Evolutionary conservation across 2,329 filamentous ascomycete species (phyloP).

Genomic region (Bisporella sp.): DNA sequence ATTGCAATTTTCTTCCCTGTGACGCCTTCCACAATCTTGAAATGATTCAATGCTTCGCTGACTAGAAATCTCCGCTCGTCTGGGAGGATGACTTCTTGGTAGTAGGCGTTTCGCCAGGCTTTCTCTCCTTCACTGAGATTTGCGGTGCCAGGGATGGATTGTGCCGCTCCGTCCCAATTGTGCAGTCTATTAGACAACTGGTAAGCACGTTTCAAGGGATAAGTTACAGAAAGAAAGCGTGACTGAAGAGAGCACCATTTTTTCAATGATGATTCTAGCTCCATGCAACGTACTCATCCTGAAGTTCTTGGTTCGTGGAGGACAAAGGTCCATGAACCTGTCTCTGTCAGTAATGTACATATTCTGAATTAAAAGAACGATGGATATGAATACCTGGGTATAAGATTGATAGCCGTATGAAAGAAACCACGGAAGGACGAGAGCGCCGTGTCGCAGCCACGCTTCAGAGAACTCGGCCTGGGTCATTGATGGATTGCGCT

Average conservation of each 20-base stretch:
- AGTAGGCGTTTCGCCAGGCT: neutral
- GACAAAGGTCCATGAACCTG: neutral
- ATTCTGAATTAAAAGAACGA: neutral
- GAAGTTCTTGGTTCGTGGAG: neutral
- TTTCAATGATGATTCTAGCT: neutral
- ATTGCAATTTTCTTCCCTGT: constrained; percentile 47
- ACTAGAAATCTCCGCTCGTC: neutral
- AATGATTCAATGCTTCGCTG: neutral
- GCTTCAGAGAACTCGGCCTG: neutral
- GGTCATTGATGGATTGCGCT: neutral
- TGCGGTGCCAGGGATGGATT: neutral
- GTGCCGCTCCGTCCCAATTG: neutral
- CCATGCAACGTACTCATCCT: neutral
- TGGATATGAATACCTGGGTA: neutral
- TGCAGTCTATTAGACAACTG: neutral
- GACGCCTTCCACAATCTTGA: neutral
- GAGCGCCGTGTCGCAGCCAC: neutral
- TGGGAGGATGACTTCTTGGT: neutral
- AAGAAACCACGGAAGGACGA: neutral
- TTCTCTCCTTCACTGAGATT: neutral
- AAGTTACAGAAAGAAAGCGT: too few species aligned
- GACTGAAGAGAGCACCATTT: too few species aligned
- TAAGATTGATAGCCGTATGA: neutral
- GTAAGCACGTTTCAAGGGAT: neutral
- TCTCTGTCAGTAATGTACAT: neutral